Percentiles rank a stretch among this genome's conserved stretches.
Conservation (phyloP, 768 basidiomycete genomes). For the Lactarius sp. region DNA sequence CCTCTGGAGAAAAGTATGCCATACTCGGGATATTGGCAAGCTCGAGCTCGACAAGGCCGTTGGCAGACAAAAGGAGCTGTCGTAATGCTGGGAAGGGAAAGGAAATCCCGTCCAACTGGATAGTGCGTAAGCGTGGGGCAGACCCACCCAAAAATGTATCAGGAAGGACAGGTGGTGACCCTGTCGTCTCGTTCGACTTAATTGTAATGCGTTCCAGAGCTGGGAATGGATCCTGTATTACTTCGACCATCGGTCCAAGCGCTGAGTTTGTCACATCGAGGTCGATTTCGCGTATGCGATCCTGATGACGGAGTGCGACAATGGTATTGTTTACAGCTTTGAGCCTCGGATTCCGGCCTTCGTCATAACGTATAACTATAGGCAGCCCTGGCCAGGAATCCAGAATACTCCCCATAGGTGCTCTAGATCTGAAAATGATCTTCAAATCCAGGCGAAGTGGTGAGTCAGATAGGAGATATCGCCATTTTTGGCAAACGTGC, state of each 20-base stretch:
- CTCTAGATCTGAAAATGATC: background rate
- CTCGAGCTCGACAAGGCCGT: background rate
- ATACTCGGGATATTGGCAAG: background rate
- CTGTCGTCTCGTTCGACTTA: slow-evolving; percentile 33
- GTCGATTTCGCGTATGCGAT: background rate
- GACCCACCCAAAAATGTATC: background rate
- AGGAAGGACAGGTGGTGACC: slow-evolving; percentile 31
- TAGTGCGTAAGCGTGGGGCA: background rate
- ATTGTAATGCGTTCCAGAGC: slow-evolving; percentile 9
- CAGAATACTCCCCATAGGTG: background rate
- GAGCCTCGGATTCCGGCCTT: background rate
- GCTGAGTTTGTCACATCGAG: background rate
- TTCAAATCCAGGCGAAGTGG: background rate
- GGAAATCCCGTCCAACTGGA: background rate
- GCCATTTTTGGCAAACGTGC: background rate
- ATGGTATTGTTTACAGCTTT: background rate
- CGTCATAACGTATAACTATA: background rate
- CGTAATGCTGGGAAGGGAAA: background rate
- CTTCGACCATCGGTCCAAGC: slow-evolving; percentile 27
- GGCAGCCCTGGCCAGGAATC: slow-evolving; percentile 2
- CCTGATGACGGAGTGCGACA: background rate
- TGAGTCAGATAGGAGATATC: background rate
- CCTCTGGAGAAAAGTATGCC: background rate
- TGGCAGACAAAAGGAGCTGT: slow-evolving; percentile 1
- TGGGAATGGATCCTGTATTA: slow-evolving; percentile 28